These are phyloP conservation scores for Cladophialophora chaetospira DNA, from an alignment of 2,329 filamentous ascomycete species.

Conservation along the genomic window DNA sequence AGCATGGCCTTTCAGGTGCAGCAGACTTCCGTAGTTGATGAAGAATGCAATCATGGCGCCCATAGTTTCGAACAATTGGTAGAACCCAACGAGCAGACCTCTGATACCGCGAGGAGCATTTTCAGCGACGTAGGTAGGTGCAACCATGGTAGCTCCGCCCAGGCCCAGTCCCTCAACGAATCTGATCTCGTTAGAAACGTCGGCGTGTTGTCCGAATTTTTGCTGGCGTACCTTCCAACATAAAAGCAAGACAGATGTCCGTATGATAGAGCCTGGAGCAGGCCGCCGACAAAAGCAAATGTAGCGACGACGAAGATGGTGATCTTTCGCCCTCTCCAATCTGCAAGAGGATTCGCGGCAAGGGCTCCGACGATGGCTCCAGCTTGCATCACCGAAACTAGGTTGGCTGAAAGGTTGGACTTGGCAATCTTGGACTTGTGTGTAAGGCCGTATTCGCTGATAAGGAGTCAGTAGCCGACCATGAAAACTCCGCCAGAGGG, in stretches of 20 bases:
- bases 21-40: conserved; percentile 57
- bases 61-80: conserved; percentile 59
- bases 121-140: conserved; percentile 63
- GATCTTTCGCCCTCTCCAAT: conserved; percentile 56
- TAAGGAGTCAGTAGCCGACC: conserved; percentile 25
- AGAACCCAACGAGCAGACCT: conserved; percentile 61
- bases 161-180: conserved; percentile 57
- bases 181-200: conserved; percentile 25
- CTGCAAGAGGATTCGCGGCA: conserved; percentile 44
- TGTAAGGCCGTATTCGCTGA: conserved; percentile 57
- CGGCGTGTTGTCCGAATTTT: conserved; percentile 18
- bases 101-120: conserved; percentile 62
- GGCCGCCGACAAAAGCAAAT: conserved; percentile 62
- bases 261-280: conserved; percentile 65
- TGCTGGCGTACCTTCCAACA: conserved; percentile 62
- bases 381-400: conserved; percentile 71
- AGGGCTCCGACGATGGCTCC: conserved; percentile 68
- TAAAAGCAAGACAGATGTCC: conserved; percentile 66
- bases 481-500: neutral
- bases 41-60: conserved; percentile 51
- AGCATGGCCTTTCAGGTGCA: conserved; percentile 50
- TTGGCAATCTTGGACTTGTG: conserved; percentile 44
- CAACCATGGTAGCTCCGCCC: conserved; percentile 58
- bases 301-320: conserved; percentile 60
- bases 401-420: conserved; percentile 64